Evolutionary conservation across 2,329 filamentous ascomycete species (phyloP), one percentile per base, ranked within the genome.

Genomic region (Mycosphaerella arachidis): DNA sequence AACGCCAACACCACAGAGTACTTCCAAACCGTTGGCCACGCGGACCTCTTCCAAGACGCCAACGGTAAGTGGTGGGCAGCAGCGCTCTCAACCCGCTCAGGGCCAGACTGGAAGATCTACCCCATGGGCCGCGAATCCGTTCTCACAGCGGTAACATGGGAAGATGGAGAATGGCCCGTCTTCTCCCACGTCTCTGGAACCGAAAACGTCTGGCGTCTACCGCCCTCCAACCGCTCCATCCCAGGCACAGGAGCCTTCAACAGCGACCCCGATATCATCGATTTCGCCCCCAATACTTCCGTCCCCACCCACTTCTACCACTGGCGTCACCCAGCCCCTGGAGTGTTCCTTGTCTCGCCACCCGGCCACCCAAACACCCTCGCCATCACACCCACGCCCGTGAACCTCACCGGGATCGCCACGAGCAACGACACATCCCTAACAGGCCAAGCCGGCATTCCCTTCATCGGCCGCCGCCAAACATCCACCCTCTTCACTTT

Each of bases 81-180:
- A 5, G 75, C 76, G 1, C 70, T 85, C 1, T 73, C 78, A 0
- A 80, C 78, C 0, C 73, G 82, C 1, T 75, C 73, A 16, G 79
- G 77, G 0, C 75, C 77, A 0, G 70, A 71, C 16, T 81, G 71
- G 63, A 63, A 67, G 30, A 71, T 72, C 20, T 82, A 79, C 63
- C 80, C 81, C 0, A 82, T 84, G 82, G 82, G 82, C 1, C 74
- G 83, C 9, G 83, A 86, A 50, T 51, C 79, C 0, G 77, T 83
- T 0, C 69, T 84, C 4, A 76, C 75, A 10, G 76, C 79, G 0
- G 80, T 78, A 1, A 79, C 73, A 0, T 86, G 81, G 83, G 61
- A 75, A 0, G 70, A 75, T 4, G 78, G 75, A 0, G 75, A 78
- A 48, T 73, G 67, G 64, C 71, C 70, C 63, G 61, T 64, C 46